Evolutionary conservation across 345 rosid species (phyloP), one percentile per base, ranked within the genome.

Genomic region (Eucalyptus globulus): DNA sequence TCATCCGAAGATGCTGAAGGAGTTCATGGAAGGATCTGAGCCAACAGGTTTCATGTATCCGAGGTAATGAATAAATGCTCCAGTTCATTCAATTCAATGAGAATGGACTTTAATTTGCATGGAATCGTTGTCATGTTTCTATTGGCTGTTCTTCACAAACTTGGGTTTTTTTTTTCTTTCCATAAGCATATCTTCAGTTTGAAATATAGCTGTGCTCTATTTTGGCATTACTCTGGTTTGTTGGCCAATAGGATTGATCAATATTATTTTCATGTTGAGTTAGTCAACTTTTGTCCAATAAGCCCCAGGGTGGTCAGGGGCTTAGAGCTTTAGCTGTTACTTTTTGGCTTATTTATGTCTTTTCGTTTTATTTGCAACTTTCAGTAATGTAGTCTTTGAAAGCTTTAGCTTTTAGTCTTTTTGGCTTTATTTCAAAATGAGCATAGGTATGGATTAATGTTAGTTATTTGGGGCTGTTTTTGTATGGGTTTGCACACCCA

Each of bases 41-140:
- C 98, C 99, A 89, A 96, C 98, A 11, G 92, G 95, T 88, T 97
- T 96, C 92, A 96, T 97, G 99, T 97, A 97, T 92, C 99, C 99
- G 7, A 97, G 99, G 99, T 97, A 93, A 80, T 40, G 22, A 88
- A 87, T 85, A 37, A 37, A 76, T 72, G 76, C 86, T 37, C 49
- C 56, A 17, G 67, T 51, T 34, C 50, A 24, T 40, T 34, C 53
- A 49, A 40, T 62, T 5, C 50, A 22, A 43, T 37, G 26, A 45
- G 22, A 58, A 27, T 11, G 43, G 40, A 29, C 51, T 34, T 24
- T 13, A 53, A 50, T 76, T 80, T 76, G 72, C 34, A 53, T 26
- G 15, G 16, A n/a, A 56, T 65, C 0, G 6, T 8, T 65, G 56
- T 19, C 85, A 86, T 86, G 60, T 49, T 86, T 49, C 43, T 37